Base-by-base conservation (phyloP, 2,329 filamentous ascomycete species). In the Ophiostoma montium region DNA sequence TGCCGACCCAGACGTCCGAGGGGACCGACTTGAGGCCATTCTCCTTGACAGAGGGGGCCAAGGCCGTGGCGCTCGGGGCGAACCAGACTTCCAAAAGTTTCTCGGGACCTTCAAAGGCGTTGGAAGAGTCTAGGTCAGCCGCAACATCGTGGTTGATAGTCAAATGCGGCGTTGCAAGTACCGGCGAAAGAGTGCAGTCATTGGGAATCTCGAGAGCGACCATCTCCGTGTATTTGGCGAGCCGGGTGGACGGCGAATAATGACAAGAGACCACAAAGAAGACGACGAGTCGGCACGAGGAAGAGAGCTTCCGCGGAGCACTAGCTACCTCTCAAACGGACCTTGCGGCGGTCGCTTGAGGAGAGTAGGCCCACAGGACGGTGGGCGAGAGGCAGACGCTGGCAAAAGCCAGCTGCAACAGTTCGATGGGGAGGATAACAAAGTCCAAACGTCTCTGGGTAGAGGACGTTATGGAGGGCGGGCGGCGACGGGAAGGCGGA, bases 71-170 rank as follows among this genome's bases (percentile, higher is more conserved):
- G 59, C 84, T 86, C 21, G 89, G 80, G 51, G 85, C 84, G 65
- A 98, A 96, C 92, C 92, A 98, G 62, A 98, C 90, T 72, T 98
- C 92, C 60, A 98, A 76, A 49, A 98, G 76, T 73, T 98, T 98
- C 72, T 98, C 92, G 41, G 92, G 92, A 52, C 90, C 90, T 74
- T 98, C 92, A 63, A 98, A 98, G 57, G 90, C 89, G 75, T 88
- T 95, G 75, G 74, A 85, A 51, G 89, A 95, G 70, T 96, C 92
- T 61, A 95, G 77, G 65, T 94, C 89, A 58, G 87, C 77, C 57
- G 86, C 88, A 59, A 90, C 87, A 72, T 94, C 86, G 67, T 88
- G 87, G 70, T 96, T 96, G 75, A 96, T 96, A 46, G 86, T 95
- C 71, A 95, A 71, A 65, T 92, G 86, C 52, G 90, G 88, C 51